Percentiles rank a stretch among this genome's conserved stretches.
These are phyloP conservation scores for Closterium sp. DNA, from an alignment of 139 green algal genomes.

Conservation along the genomic window DNA sequence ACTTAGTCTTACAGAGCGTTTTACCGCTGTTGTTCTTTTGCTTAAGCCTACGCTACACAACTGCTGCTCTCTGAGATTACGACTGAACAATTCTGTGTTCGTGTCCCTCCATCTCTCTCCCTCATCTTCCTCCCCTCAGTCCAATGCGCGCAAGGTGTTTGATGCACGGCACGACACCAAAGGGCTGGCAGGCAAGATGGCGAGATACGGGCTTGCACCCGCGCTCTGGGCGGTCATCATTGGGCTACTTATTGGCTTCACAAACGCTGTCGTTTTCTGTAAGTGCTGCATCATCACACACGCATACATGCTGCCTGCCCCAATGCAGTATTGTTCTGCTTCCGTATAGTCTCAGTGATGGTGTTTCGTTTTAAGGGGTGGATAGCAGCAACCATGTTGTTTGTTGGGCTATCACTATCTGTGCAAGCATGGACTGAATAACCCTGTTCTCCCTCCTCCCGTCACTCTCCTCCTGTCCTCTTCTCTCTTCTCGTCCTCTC, in stretches of 20 bases:
- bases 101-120: no score
- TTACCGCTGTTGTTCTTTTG: no score
- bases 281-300: background rate
- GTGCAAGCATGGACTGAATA: background rate
- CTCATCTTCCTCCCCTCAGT: background rate
- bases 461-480: background rate
- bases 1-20: no score
- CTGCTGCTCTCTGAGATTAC: no score
- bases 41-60: no score
- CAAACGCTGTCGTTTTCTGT: slow-evolving; percentile 29
- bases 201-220: slow-evolving; percentile 25
- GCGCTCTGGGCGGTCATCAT: slow-evolving; percentile 44
- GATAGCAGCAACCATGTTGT: no score
- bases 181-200: slow-evolving; percentile 3
- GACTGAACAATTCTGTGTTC: no score
- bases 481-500: background rate
- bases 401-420: no score
- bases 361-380: no score
- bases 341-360: no score
- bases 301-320: background rate
- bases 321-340: no score
- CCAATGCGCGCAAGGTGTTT: slow-evolving; percentile 38
- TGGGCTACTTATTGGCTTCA: slow-evolving; percentile 17
- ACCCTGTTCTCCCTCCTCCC: no score
- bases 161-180: slow-evolving; percentile 15